Conservation (phyloP, 2,329 filamentous ascomycete genomes). For the Sporothrix euskadiensis region DNA sequence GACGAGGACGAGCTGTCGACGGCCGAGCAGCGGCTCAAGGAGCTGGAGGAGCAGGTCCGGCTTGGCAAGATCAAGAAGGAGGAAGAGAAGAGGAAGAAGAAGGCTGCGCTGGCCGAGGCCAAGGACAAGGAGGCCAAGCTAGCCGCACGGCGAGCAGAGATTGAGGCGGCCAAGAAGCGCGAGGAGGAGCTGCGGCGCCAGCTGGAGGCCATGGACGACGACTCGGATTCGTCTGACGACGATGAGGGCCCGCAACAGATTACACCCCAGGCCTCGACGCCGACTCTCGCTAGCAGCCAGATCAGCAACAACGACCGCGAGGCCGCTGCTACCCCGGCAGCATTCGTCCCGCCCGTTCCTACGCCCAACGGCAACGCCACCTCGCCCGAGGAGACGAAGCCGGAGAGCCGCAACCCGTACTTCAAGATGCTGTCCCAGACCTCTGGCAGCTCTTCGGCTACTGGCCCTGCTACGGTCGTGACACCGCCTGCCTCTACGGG, state of each 20-base stretch:
- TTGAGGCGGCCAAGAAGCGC: constrained; percentile 85
- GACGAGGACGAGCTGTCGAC: constrained; percentile 82
- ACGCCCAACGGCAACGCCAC: constrained; percentile 53
- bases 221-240: constrained; percentile 66
- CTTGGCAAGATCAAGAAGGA: constrained; percentile 94
- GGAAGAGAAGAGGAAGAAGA: constrained; percentile 90
- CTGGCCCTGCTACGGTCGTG: background rate
- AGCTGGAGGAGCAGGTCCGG: constrained; percentile 89
- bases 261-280: constrained; percentile 61
- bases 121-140: constrained; percentile 86
- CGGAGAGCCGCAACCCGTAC: constrained; percentile 92
- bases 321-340: constrained; percentile 51
- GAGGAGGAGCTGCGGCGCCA: constrained; percentile 88
- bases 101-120: constrained; percentile 80
- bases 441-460: constrained; percentile 53
- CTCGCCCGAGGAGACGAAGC: constrained; percentile 54
- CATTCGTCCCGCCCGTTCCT: constrained; percentile 30
- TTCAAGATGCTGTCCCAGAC: constrained; percentile 82
- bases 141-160: constrained; percentile 82
- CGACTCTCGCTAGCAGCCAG: constrained; percentile 55
- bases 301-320: constrained; percentile 57
- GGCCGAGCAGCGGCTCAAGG: constrained; percentile 77
- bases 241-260: constrained; percentile 74
- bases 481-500: constrained; percentile 42
- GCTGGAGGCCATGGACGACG: constrained; percentile 72